Conservation (phyloP, 139 green algal genomes). For the Micractinium sp. region DNA sequence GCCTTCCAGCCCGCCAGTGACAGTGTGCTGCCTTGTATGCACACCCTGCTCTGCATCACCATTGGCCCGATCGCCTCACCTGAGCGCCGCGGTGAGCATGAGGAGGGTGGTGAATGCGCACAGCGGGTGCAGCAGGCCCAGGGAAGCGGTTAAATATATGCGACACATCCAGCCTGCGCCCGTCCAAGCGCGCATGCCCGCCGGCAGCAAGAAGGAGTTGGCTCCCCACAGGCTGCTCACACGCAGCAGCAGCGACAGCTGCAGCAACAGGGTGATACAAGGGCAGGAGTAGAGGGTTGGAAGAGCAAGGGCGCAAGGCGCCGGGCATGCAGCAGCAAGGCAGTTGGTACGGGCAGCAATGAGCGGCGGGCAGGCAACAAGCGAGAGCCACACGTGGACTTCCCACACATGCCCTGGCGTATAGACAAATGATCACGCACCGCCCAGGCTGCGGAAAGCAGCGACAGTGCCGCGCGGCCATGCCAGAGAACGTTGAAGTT, state of each 20-base stretch:
- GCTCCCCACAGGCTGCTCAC: slow-evolving; percentile 41
- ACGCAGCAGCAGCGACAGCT: slow-evolving; percentile 36
- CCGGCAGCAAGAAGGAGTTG: slow-evolving; percentile 33
- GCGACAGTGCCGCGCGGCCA: background rate
- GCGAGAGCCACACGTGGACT: background rate
- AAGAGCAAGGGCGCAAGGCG: background rate
- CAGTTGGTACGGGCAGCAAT: no score
- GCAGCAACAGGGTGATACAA: background rate
- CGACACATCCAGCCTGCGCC: slow-evolving; percentile 41
- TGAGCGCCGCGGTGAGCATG: slow-evolving; percentile 26
- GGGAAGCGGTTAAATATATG: slow-evolving; percentile 33
- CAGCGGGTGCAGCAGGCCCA: slow-evolving; percentile 41
- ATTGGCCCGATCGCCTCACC: background rate
- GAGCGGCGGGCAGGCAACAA: no score
- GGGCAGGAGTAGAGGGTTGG: background rate
- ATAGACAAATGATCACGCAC: background rate
- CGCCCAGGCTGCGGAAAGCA: slow-evolving; percentile 18
- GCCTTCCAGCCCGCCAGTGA: no score
- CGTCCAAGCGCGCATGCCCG: slow-evolving; percentile 32
- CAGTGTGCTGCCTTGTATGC: background rate
- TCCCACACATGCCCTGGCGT: no score
- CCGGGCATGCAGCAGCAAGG: no score
- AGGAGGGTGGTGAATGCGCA: slow-evolving; percentile 30
- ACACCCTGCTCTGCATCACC: background rate
- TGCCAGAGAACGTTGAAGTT: slow-evolving; percentile 29